Evolutionary conservation across 768 basidiomycete genomes (phyloP).

Genomic region (Mycena rosella): DNA sequence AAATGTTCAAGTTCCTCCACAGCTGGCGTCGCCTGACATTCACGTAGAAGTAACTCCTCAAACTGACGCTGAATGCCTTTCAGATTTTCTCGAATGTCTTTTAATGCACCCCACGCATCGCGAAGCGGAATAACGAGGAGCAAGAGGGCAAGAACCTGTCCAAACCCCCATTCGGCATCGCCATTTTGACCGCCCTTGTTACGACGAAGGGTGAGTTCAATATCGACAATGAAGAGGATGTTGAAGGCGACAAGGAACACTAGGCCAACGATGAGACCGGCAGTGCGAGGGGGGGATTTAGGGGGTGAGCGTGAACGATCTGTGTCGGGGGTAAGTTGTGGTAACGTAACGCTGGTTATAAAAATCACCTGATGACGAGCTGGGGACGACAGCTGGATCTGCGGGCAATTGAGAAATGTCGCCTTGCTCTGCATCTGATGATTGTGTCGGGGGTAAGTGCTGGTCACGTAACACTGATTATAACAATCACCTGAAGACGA

Average conservation of each 20-base stretch:
- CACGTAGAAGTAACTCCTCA: conserved; percentile 3
- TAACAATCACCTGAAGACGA: not conserved
- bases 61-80: not conserved
- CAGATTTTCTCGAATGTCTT: not conserved
- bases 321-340: too few species aligned
- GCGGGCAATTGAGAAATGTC: too few species aligned
- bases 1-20: too few species aligned
- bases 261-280: not conserved
- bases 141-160: conserved; percentile 2
- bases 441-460: too few species aligned
- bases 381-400: too few species aligned
- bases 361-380: too few species aligned
- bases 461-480: not conserved
- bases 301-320: too few species aligned
- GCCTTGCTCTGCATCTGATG: too few species aligned
- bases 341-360: not conserved
- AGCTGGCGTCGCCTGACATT: not conserved
- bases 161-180: not conserved
- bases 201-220: conserved; percentile 5
- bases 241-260: not conserved
- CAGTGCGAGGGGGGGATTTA: too few species aligned
- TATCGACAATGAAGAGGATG: too few species aligned
- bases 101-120: not conserved
- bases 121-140: conserved; percentile 7
- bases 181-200: not conserved